Conservation (phyloP, 164 flowering plant species). For the Houttuynia cordata region DNA sequence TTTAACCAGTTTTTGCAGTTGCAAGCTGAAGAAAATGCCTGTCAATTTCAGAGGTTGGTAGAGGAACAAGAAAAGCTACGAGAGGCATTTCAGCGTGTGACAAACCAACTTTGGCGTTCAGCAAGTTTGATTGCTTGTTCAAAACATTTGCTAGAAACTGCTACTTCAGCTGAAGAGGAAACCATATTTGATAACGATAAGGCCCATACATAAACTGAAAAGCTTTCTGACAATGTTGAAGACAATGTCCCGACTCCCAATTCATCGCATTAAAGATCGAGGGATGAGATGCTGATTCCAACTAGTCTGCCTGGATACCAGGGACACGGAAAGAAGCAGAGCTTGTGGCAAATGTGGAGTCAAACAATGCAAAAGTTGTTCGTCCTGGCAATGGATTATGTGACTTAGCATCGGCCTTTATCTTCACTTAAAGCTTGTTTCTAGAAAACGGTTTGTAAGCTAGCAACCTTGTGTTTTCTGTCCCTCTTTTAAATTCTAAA, state of each 20-base stretch:
- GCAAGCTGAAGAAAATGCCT: constrained; percentile 13
- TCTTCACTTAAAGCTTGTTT: neutral
- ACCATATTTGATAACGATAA: neutral
- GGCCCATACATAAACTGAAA: neutral
- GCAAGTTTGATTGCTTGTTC: neutral
- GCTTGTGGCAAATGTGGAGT: neutral
- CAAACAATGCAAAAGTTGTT: too few species aligned
- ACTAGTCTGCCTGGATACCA: neutral
- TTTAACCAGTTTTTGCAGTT: neutral
- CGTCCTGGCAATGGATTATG: neutral
- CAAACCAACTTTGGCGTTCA: constrained; percentile 4
- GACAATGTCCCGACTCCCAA: neutral
- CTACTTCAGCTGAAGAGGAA: neutral
- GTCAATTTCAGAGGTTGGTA: constrained; percentile 9
- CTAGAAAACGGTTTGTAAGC: neutral
- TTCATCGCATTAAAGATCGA: neutral
- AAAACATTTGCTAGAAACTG: neutral
- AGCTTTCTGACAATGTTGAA: neutral
- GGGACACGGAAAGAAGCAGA: neutral
- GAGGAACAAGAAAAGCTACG: constrained; percentile 9
- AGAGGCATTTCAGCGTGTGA: constrained; percentile 5
- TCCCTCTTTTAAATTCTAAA: neutral
- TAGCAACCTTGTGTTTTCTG: neutral
- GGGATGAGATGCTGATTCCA: neutral
- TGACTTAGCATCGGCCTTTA: neutral